Percentiles rank a stretch among this genome's conserved stretches.
These are phyloP conservation scores for Paracoccidioides brasiliensis DNA, from an alignment of 2,329 filamentous ascomycete genomes.

Conservation along the genomic window DNA sequence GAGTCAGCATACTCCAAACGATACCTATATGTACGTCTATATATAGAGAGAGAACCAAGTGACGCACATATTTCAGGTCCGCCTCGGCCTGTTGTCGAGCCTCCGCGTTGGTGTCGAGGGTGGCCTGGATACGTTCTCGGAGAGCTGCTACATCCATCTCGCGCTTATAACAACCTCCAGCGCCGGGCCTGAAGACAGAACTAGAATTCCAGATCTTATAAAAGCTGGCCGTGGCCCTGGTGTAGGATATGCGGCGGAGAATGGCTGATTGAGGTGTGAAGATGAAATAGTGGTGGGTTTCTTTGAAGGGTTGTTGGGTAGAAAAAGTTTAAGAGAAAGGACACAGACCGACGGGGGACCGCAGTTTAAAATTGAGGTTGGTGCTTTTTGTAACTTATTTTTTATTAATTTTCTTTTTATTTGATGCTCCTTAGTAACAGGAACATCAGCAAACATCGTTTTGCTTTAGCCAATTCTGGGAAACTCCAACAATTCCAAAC, in stretches of 20 bases:
- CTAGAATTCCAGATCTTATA: neutral
- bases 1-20: neutral
- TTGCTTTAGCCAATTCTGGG: too few relatives aligned
- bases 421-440: too few relatives aligned
- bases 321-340: conserved; percentile 5
- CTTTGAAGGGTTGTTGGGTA: neutral
- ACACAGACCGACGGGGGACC: conserved; percentile 8
- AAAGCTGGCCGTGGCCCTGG: neutral
- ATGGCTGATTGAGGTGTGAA: conserved; percentile 1
- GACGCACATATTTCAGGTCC: conserved; percentile 50
- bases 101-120: conserved; percentile 50
- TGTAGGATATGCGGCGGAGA: neutral
- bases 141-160: conserved; percentile 49
- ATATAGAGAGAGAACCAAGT: neutral
- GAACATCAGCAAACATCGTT: too few relatives aligned
- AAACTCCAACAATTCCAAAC: too few relatives aligned
- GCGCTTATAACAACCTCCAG: conserved; percentile 23
- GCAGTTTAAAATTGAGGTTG: conserved; percentile 5
- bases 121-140: conserved; percentile 50
- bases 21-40: neutral
- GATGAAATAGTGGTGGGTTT: conserved; percentile 8
- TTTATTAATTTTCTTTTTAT: neutral
- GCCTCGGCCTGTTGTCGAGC: conserved; percentile 49
- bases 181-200: conserved; percentile 17
- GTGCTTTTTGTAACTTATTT: neutral